Evolutionary conservation across 345 rosid species (phyloP).

Genomic region (Salix dunnii): DNA sequence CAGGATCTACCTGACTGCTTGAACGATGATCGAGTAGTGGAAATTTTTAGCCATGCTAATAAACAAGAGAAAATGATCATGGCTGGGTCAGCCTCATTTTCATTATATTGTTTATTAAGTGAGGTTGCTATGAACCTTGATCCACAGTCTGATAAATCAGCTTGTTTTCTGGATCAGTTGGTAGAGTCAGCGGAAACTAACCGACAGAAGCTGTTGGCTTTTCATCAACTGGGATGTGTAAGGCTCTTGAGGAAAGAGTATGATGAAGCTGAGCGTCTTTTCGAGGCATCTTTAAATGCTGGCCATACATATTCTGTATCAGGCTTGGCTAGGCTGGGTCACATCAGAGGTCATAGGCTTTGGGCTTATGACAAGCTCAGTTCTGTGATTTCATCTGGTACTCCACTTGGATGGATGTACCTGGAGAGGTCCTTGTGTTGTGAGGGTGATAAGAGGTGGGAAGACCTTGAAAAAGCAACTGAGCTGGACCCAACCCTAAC

Average conservation of each 20-base stretch:
- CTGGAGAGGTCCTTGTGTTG: constrained; percentile 89
- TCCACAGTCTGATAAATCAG: constrained; percentile 63
- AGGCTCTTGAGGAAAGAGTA: constrained; percentile 80
- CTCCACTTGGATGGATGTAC: constrained; percentile 90
- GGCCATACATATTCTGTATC: constrained; percentile 77
- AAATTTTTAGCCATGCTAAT: constrained; percentile 51
- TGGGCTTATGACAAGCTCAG: constrained; percentile 76
- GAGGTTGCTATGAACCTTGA: constrained; percentile 83
- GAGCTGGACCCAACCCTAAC: constrained; percentile 84
- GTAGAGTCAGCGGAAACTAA: constrained; percentile 69
- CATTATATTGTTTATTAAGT: constrained; percentile 76
- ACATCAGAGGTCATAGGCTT: constrained; percentile 56
- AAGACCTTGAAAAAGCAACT: constrained; percentile 87
- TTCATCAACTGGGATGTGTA: constrained; percentile 87
- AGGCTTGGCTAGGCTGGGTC: constrained; percentile 82
- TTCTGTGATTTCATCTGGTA: constrained; percentile 62
- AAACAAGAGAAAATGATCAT: constrained; percentile 57
- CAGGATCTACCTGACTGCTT: constrained; percentile 74
- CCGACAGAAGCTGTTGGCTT: constrained; percentile 69
- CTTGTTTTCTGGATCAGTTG: constrained; percentile 57
- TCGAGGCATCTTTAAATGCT: constrained; percentile 57
- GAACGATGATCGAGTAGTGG: constrained; percentile 64
- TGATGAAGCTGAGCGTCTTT: constrained; percentile 67
- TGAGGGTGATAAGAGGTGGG: constrained; percentile 72
- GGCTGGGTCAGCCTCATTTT: constrained; percentile 75